These are phyloP conservation scores for Bodo saltans DNA, from an alignment of 78 protist genomes.

Conservation along the genomic window DNA sequence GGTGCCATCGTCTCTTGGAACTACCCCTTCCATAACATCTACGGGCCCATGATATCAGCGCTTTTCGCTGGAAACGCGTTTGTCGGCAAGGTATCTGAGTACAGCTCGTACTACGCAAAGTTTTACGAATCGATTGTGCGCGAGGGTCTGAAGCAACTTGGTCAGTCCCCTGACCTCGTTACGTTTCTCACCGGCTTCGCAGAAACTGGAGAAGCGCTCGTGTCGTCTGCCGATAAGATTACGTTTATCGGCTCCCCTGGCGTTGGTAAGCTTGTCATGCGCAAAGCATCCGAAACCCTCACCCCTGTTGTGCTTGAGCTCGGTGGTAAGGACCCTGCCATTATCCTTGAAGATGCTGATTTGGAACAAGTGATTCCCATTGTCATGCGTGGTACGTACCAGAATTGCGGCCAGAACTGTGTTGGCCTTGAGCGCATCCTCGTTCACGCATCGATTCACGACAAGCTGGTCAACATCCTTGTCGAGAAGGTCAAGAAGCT, in stretches of 20 bases:
- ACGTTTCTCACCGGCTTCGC: slow-evolving; percentile 66
- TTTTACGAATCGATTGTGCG: neutral
- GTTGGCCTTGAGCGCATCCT: neutral
- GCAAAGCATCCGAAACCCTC: slow-evolving; percentile 42
- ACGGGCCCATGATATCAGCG: slow-evolving; percentile 71
- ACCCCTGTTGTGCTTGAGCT: slow-evolving; percentile 40
- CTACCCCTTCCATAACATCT: slow-evolving; percentile 19
- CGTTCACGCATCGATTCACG: neutral
- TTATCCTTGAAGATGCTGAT: slow-evolving; percentile 73
- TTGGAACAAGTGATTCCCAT: slow-evolving; percentile 32
- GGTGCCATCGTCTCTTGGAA: slow-evolving; percentile 64
- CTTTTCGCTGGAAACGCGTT: slow-evolving; percentile 78
- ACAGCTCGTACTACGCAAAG: slow-evolving; percentile 73
- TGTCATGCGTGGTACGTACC: neutral
- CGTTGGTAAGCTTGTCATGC: slow-evolving; percentile 51
- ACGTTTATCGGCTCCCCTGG: slow-evolving; percentile 76
- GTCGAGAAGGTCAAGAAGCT: neutral
- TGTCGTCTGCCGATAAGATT: slow-evolving; percentile 66
- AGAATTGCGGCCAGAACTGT: neutral
- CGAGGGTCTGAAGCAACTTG: slow-evolving; percentile 59
- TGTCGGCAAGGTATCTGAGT: slow-evolving; percentile 77
- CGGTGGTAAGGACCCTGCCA: slow-evolving; percentile 88
- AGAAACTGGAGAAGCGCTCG: slow-evolving; percentile 53
- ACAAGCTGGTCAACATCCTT: neutral
- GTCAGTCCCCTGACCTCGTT: slow-evolving; percentile 82